Conservation (phyloP, 805 yeast genomes). For the Barnettozyma sucrosica region DNA sequence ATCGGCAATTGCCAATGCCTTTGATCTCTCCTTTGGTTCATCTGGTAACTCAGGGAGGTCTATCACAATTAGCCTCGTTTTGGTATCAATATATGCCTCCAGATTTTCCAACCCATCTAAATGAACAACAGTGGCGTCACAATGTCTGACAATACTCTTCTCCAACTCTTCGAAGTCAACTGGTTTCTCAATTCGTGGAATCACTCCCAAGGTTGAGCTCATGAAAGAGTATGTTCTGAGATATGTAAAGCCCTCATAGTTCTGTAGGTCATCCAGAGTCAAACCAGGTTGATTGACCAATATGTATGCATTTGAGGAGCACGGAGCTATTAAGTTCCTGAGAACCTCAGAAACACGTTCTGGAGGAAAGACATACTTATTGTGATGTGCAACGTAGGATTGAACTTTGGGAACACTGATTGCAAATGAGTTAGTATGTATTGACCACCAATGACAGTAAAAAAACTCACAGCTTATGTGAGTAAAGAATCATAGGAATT, state of each 20-base stretch:
- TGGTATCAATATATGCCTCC: constrained; percentile 54
- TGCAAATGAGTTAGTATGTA: not conserved
- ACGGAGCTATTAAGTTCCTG: constrained; percentile 30
- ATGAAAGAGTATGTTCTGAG: constrained; percentile 44
- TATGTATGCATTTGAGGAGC: constrained; percentile 53
- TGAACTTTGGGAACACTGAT: constrained; percentile 25
- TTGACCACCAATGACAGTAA: not conserved
- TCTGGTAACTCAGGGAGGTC: constrained; percentile 47
- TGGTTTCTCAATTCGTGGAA: constrained; percentile 42
- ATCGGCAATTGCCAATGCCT: constrained; percentile 34
- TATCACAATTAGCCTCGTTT: constrained; percentile 56
- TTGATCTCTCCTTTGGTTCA: constrained; percentile 28
- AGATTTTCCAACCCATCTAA: constrained; percentile 42
- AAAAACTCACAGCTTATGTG: constrained; percentile 19
- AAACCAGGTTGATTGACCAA: constrained; percentile 52
- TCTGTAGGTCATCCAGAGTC: constrained; percentile 39
- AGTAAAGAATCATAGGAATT: constrained; percentile 19
- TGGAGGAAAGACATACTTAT: constrained; percentile 21
- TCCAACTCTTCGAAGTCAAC: constrained; percentile 40
- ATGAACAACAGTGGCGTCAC: constrained; percentile 43
- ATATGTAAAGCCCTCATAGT: constrained; percentile 38
- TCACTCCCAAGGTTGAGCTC: constrained; percentile 56
- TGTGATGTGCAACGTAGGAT: constrained; percentile 20
- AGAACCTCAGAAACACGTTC: constrained; percentile 27
- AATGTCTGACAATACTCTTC: constrained; percentile 38